Conservation (phyloP, 768 basidiomycete genomes). For the Auricularia auricula-judae region DNA sequence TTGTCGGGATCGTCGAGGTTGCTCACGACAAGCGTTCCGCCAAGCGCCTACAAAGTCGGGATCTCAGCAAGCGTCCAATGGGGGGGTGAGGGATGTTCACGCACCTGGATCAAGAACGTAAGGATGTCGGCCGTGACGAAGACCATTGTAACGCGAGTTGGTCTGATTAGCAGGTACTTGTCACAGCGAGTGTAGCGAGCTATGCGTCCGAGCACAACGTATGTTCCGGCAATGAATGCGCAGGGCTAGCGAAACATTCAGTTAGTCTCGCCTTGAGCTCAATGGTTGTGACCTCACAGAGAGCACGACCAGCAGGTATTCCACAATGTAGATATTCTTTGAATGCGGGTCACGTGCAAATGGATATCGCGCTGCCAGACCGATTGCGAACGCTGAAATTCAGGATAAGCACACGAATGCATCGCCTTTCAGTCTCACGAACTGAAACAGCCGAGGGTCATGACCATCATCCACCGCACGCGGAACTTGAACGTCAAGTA, state of each 20-base stretch:
- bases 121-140: conserved; percentile 55
- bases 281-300: conserved; percentile 27
- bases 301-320: conserved; percentile 50
- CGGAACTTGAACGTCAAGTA: conserved; percentile 32
- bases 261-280: background rate
- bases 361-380: conserved; percentile 45
- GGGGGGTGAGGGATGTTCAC: background rate
- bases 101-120: conserved; percentile 56
- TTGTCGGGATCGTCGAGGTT: background rate
- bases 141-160: conserved; percentile 39
- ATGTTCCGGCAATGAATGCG: conserved; percentile 61
- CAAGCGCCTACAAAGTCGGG: conserved; percentile 28
- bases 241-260: conserved; percentile 37
- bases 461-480: conserved; percentile 46
- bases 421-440: conserved; percentile 12
- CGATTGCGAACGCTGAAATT: conserved; percentile 39
- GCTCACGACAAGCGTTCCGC: conserved; percentile 29
- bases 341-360: conserved; percentile 43
- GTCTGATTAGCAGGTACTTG: conserved; percentile 37
- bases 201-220: conserved; percentile 55
- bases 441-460: conserved; percentile 51
- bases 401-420: background rate
- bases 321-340: conserved; percentile 38
- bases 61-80: conserved; percentile 37
- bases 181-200: conserved; percentile 37